Percentiles rank a stretch among this genome's conserved stretches.
Conservation (phyloP, 345 rosid genomes). For the Turritis glabra region DNA sequence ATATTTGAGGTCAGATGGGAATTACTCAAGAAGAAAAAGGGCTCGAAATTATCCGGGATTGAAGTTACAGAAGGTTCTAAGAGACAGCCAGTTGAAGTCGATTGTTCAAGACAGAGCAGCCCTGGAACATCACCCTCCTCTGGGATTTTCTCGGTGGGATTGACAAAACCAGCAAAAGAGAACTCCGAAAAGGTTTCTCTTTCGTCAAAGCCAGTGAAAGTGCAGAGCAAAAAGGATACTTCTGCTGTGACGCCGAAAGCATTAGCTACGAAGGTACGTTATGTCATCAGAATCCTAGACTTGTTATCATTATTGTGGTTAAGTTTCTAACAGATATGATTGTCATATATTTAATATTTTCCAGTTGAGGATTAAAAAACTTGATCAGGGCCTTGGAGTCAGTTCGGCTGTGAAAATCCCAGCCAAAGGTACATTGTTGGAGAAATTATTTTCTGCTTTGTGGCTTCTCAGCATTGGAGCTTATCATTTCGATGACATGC, state of each 20-base stretch:
- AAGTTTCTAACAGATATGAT: background rate
- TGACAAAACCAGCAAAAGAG: conserved; percentile 35
- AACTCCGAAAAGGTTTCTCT: conserved; percentile 28
- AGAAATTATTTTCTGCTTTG: conserved; percentile 9
- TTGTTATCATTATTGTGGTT: background rate
- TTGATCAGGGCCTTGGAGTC: conserved; percentile 30
- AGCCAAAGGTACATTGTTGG: conserved; percentile 60
- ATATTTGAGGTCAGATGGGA: conserved; percentile 69
- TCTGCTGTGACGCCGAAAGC: background rate
- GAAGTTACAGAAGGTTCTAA: conserved; percentile 19
- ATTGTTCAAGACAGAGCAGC: conserved; percentile 33
- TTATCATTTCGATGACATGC: conserved; percentile 21
- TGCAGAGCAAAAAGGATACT: background rate
- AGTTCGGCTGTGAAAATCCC: conserved; percentile 33
- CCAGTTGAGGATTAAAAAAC: conserved; percentile 40
- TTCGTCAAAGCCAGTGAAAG: conserved; percentile 37
- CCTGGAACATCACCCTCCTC: conserved; percentile 43
- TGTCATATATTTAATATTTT: background rate
- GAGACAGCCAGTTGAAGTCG: background rate
- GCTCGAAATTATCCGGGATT: conserved; percentile 20
- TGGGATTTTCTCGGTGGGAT: conserved; percentile 37
- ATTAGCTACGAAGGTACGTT: conserved; percentile 37
- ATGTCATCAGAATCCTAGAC: background rate
- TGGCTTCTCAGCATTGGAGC: conserved; percentile 36
- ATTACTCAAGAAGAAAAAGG: conserved; percentile 54